phyloP scores from a whole-genome alignment of 208 protist species.

The Wallacemonas sp. region DNA sequence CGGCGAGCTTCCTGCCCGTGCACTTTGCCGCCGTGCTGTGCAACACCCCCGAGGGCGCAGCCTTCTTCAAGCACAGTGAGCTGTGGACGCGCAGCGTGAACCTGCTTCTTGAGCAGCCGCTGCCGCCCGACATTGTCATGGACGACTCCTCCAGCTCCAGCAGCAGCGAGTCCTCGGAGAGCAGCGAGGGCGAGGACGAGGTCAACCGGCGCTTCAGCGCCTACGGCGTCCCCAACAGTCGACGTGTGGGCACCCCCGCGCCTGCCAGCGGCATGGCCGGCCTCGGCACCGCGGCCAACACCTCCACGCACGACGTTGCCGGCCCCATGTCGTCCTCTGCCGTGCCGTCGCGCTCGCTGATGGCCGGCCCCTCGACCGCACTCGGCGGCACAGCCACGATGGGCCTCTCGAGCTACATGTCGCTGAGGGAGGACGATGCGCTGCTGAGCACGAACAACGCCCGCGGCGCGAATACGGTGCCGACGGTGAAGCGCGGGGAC shows the following conservation, averaged over 20 bases:
- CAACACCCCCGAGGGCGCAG: slow-evolving; percentile 75
- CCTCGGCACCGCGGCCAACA: slow-evolving; percentile 3
- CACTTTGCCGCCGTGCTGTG: slow-evolving; percentile 84
- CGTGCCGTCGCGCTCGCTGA: neutral
- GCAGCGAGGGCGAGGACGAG: slow-evolving; percentile 48
- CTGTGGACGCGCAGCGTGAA: slow-evolving; percentile 81
- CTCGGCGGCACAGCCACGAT: neutral
- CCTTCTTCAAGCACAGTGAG: slow-evolving; percentile 78
- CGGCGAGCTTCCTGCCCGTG: slow-evolving; percentile 70
- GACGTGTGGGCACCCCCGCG: neutral
- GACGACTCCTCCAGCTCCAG: slow-evolving; percentile 45
- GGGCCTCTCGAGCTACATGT: slow-evolving; percentile 16
- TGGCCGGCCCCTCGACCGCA: neutral
- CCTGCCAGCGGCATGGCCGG: neutral
- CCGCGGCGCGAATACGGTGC: neutral
- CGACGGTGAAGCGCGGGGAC: neutral
- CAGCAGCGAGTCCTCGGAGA: slow-evolving; percentile 35
- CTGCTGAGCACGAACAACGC: neutral
- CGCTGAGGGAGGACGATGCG: slow-evolving; percentile 4
- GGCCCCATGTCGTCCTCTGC: slow-evolving; percentile 21
- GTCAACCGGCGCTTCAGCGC: slow-evolving; percentile 16
- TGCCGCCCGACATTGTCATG: slow-evolving; percentile 73
- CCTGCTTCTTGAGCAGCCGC: slow-evolving; percentile 66
- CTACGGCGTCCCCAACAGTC: neutral
- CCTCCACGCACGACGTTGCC: slow-evolving; percentile 20